Base-by-base conservation (phyloP, 768 basidiomycete species). In the Tephrocybe sp. region DNA sequence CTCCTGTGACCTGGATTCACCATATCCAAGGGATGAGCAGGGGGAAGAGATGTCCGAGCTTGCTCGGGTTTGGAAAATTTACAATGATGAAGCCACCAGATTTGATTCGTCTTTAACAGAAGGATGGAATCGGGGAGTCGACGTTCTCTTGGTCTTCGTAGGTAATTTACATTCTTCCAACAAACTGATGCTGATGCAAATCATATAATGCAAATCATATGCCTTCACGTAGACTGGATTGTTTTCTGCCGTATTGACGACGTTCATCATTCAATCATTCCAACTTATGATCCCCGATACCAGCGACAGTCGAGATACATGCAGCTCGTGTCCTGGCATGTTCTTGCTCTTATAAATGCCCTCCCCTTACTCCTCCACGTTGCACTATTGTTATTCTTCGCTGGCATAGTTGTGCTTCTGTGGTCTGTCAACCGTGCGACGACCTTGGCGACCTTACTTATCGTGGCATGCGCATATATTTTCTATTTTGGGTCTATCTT, bases 121-220 rank as follows among this genome's bases (percentile, higher is more conserved):
- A 12, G 70, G 68, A 9, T 72, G 68, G 55, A 71, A 73, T 45
- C 62, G 72, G n/a, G 70, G 70, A 15, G 70, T 76, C n/a, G 74
- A 76, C 43, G 71, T 73, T 5, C 58, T 76, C 3, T 64, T 74
- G 20, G 75, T 78, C 21, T 78, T 78, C 48, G 75, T 73, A 50
- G 62, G 75, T 67, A 11, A 30, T 30, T 2, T 36, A 7, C 36
- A n/a, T 17, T 33, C 30, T 20, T 11, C 23, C 32, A 0, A 30
- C 18, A 37, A 44, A 28, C 28, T 18, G 26, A 12, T 42, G 6
- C 28, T 30, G 5, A 11, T 5, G 28, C 38, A 24, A 39, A n/a
- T 20, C 21, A 48, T 26, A n/a, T 38, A 20, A 3, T 23, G 0
- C 39, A n/a, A n/a, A n/a, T n/a, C n/a, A n/a, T n/a, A n/a, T n/a